Conservation (phyloP, 768 basidiomycete genomes). For the Rhodocollybia butyracea region DNA sequence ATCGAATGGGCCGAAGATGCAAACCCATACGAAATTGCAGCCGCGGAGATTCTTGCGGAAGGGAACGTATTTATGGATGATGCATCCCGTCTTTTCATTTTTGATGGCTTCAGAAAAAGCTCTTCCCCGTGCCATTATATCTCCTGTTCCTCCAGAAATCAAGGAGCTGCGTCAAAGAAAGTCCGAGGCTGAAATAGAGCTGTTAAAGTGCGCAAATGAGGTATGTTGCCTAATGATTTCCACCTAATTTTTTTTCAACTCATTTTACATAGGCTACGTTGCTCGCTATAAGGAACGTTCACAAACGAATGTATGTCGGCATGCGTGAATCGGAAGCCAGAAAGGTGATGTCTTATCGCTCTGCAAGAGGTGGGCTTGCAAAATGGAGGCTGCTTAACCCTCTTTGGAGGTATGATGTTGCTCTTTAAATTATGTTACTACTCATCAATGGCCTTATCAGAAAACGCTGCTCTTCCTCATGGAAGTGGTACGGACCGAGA, state of each 20-base stretch:
- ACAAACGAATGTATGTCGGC: conserved; percentile 59
- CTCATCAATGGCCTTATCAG: too few species aligned
- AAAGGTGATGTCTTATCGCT: conserved; percentile 51
- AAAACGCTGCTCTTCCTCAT: conserved; percentile 85
- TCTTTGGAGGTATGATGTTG: conserved; percentile 64
- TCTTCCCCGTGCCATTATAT: conserved; percentile 31
- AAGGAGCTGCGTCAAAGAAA: conserved; percentile 72
- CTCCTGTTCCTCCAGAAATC: conserved; percentile 52
- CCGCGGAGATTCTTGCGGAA: conserved; percentile 19
- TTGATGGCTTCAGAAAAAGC: conserved; percentile 57
- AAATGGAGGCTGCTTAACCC: conserved; percentile 56
- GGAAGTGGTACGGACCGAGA: conserved; percentile 70
- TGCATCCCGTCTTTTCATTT: conserved; percentile 57
- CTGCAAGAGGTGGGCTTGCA: conserved; percentile 57
- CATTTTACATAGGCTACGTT: conserved; percentile 67
- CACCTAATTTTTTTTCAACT: background rate
- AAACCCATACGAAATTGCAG: conserved; percentile 57
- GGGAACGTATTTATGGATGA: conserved; percentile 59
- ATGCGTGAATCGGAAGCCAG: conserved; percentile 73
- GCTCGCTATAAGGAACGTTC: conserved; percentile 66
- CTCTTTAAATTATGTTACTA: background rate
- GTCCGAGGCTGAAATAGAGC: conserved; percentile 61
- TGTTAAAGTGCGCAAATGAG: conserved; percentile 79
- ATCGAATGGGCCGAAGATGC: conserved; percentile 67
- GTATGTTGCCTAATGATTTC: conserved; percentile 30